These are phyloP conservation scores for Abrus precatorius DNA, from an alignment of 306 rosid genomes.

Conservation along the genomic window DNA sequence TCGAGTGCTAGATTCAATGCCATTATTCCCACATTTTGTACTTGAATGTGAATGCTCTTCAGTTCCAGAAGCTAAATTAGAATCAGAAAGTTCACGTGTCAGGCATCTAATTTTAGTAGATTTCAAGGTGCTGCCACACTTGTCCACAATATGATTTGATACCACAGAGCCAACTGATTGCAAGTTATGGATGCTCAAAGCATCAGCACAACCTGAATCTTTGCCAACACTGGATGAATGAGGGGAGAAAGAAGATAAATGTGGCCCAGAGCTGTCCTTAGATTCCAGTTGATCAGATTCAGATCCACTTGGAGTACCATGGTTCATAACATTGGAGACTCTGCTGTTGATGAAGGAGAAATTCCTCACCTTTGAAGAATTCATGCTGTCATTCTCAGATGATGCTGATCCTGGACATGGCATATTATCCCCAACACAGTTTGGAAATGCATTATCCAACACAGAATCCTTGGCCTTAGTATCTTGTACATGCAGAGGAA, in stretches of 20 bases:
- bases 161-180: slow-evolving; percentile 51
- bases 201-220: slow-evolving; percentile 51
- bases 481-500: slow-evolving; percentile 53
- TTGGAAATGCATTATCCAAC: slow-evolving; percentile 47
- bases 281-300: slow-evolving; percentile 47
- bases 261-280: slow-evolving; percentile 53
- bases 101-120: slow-evolving; percentile 47
- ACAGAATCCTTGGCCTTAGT: slow-evolving; percentile 47
- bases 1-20: slow-evolving; percentile 47
- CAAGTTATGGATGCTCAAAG: slow-evolving; percentile 52
- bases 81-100: slow-evolving; percentile 43
- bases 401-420: slow-evolving; percentile 46
- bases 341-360: slow-evolving; percentile 46
- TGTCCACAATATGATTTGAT: slow-evolving; percentile 55
- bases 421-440: slow-evolving; percentile 44
- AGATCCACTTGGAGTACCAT: slow-evolving; percentile 42
- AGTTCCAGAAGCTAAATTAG: slow-evolving; percentile 55
- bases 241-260: slow-evolving; percentile 43
- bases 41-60: slow-evolving; percentile 47
- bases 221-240: slow-evolving; percentile 45
- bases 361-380: slow-evolving; percentile 48
- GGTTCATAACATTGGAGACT: slow-evolving; percentile 41
- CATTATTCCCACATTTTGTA: slow-evolving; percentile 54
- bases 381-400: slow-evolving; percentile 45
- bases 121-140: slow-evolving; percentile 49